phyloP scores from a whole-genome alignment of 345 rosid species.

The Eucalyptus erythrocorys region DNA sequence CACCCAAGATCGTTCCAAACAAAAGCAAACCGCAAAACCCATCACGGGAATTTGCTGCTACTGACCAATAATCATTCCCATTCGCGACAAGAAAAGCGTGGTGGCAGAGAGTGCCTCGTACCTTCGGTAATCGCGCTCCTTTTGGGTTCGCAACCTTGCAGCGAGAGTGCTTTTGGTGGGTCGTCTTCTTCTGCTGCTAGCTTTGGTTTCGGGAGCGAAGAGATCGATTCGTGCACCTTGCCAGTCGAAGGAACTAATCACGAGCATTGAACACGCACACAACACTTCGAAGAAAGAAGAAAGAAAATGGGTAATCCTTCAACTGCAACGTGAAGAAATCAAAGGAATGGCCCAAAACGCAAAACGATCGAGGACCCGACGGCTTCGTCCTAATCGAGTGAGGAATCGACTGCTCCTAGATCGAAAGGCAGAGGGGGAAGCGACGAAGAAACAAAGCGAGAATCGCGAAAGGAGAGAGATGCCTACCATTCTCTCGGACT shows the following conservation, averaged over 20 bases:
- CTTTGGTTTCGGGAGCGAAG: neutral
- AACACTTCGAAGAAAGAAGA: too few relatives aligned
- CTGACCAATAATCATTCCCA: neutral
- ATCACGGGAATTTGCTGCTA: neutral
- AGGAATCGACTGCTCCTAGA: too few relatives aligned
- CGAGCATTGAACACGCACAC: too few relatives aligned
- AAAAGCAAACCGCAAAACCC: neutral
- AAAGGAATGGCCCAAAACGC: too few relatives aligned
- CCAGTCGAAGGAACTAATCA: neutral
- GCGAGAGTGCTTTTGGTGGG: neutral
- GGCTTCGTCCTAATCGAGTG: too few relatives aligned
- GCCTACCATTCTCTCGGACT: too few relatives aligned
- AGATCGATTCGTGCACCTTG: neutral
- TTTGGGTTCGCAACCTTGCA: neutral
- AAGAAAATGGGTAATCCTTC: too few relatives aligned
- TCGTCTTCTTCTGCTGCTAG: neutral
- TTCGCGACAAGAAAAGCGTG: neutral
- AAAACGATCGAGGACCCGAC: too few relatives aligned
- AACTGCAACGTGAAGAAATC: too few relatives aligned
- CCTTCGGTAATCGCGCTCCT: neutral
- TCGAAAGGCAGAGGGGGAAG: too few relatives aligned
- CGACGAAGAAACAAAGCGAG: too few relatives aligned
- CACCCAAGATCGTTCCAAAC: neutral
- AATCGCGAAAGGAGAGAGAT: too few relatives aligned
- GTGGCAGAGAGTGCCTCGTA: neutral